Conservation (phyloP, 2,329 filamentous ascomycete species). For the Phialocephala subalpina region DNA sequence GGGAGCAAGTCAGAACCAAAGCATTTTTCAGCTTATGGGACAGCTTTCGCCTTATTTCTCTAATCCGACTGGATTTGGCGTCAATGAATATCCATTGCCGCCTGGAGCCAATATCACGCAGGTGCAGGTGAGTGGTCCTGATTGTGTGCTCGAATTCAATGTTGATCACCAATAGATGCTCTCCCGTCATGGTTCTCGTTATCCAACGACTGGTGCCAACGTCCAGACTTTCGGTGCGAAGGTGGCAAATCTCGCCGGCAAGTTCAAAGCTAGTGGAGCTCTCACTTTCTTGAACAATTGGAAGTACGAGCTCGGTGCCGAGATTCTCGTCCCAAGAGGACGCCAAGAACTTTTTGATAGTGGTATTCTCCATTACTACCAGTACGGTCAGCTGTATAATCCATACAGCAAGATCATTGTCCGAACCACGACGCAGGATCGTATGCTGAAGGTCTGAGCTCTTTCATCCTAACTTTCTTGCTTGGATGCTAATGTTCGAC, state of each 20-base stretch:
- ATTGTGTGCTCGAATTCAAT: background rate
- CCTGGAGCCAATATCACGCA: conserved; percentile 72
- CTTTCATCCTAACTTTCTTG: background rate
- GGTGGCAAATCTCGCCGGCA: conserved; percentile 61
- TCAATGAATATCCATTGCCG: conserved; percentile 74
- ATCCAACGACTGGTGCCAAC: conserved; percentile 69
- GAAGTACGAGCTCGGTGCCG: conserved; percentile 72
- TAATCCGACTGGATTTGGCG: conserved; percentile 73
- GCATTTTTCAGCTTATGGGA: conserved; percentile 77
- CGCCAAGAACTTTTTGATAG: conserved; percentile 78
- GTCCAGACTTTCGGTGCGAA: conserved; percentile 64
- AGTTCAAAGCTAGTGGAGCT: conserved; percentile 62
- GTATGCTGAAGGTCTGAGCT: conserved; percentile 71
- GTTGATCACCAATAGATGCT: conserved; percentile 74
- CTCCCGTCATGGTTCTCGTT: conserved; percentile 76
- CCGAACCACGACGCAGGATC: conserved; percentile 77
- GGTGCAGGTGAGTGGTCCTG: conserved; percentile 54
- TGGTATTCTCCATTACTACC: conserved; percentile 74
- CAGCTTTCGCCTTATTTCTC: conserved; percentile 75
- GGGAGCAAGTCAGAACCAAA: conserved; percentile 65
- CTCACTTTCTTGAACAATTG: conserved; percentile 74
- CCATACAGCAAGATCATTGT: conserved; percentile 76
- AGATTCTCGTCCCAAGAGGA: conserved; percentile 77
- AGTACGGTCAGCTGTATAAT: conserved; percentile 66
- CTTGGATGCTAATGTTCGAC: conserved; percentile 13